phyloP scores from a whole-genome alignment of 768 basidiomycete species.

The Pulveroboletus sp. region DNA sequence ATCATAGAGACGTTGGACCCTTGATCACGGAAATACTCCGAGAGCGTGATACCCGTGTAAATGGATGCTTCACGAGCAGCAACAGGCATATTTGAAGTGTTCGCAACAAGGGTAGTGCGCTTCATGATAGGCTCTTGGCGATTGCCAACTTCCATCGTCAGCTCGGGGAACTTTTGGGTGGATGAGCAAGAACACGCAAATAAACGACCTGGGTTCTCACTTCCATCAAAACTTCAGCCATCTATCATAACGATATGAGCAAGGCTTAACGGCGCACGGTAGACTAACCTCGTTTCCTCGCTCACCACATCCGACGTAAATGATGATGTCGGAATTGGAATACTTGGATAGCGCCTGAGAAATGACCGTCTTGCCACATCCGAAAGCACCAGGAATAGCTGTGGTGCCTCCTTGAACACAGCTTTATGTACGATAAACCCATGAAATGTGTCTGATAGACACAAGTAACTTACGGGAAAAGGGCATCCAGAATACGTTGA shows the following conservation, averaged over 20 bases:
- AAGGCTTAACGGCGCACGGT: conserved; percentile 32
- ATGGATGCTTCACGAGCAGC: conserved; percentile 99
- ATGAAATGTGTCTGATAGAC: background rate
- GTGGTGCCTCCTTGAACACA: conserved; percentile 97
- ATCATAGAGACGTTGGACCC: conserved; percentile 98
- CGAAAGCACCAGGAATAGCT: conserved; percentile 98
- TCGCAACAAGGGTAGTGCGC: conserved; percentile 96
- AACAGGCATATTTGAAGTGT: conserved; percentile 99
- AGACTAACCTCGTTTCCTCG: conserved; percentile 86
- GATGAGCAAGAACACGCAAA: conserved; percentile 12
- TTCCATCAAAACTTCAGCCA: conserved; percentile 99
- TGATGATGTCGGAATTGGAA: conserved; percentile 98
- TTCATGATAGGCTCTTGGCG: conserved; percentile 99
- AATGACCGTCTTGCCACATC: conserved; percentile 98
- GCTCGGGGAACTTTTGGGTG: conserved; percentile 69
- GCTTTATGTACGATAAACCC: conserved; percentile 36
- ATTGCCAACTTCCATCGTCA: conserved; percentile 88
- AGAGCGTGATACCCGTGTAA: conserved; percentile 98
- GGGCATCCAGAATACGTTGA: conserved; percentile 93
- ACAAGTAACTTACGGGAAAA: conserved; percentile 76
- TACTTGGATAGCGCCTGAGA: conserved; percentile 97
- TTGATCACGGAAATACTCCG: conserved; percentile 99
- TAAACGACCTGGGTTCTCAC: conserved; percentile 36
- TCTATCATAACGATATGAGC: conserved; percentile 42
- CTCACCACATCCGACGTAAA: conserved; percentile 99